These are phyloP conservation scores for Dipodascopsis uninucleata DNA, from an alignment of 805 yeast species.

Conservation along the genomic window DNA sequence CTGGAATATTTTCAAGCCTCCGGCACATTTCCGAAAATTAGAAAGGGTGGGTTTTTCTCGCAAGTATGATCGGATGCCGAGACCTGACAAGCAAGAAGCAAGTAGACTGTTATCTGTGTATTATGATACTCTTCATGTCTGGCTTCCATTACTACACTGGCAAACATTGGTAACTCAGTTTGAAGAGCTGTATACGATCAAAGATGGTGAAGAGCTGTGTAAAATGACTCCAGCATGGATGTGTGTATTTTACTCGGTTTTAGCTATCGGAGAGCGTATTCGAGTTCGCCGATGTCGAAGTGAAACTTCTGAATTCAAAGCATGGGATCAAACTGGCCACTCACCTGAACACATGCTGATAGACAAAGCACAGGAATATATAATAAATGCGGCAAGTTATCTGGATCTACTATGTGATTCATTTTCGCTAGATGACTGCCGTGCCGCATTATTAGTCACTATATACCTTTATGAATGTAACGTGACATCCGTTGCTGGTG, in stretches of 20 bases:
- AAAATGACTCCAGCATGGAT: constrained; percentile 23
- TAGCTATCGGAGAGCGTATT: constrained; percentile 31
- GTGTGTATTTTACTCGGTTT: constrained; percentile 27
- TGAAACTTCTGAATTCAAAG: too few species aligned
- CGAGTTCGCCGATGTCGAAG: too few species aligned
- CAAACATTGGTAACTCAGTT: constrained; percentile 20
- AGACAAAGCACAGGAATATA: constrained; percentile 15
- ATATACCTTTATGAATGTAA: constrained; percentile 28
- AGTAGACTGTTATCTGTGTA: constrained; percentile 25
- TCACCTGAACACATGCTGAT: constrained; percentile 19
- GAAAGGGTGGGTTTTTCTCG: constrained; percentile 1
- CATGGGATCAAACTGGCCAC: too few species aligned
- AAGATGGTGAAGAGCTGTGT: constrained; percentile 5
- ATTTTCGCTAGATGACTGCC: constrained; percentile 23
- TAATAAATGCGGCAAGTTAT: constrained; percentile 7
- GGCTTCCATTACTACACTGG: constrained; percentile 34
- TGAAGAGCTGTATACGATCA: constrained; percentile 20
- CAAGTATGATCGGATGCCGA: constrained; percentile 1
- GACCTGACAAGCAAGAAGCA: constrained; percentile 26
- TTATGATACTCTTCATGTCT: constrained; percentile 27
- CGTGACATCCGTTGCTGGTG: constrained; percentile 27
- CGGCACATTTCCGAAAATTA: constrained; percentile 23
- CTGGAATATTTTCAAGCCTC: constrained; percentile 23
- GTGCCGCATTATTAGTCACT: constrained; percentile 27
- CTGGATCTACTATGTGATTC: constrained; percentile 25